Evolutionary conservation across 192 early-diverging fungal species (phyloP), one percentile per base, ranked within the genome.

Genomic region (Backusella tarrabulga): DNA sequence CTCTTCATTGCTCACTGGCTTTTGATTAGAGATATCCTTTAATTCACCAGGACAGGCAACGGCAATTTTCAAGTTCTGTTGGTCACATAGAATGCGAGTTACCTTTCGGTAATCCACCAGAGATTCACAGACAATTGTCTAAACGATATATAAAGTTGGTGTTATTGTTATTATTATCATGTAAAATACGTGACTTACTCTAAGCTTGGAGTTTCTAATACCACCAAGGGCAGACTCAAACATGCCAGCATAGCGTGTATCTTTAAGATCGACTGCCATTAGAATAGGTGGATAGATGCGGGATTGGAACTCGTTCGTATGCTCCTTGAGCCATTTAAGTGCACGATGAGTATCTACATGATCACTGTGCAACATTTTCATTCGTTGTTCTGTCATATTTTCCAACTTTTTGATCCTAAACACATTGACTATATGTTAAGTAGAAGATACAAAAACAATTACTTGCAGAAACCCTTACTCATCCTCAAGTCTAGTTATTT

Each of bases 61-160:
- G 52, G 89, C 91, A 3, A 93, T 82, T 40, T 93, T 88, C 54
- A 93, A 81, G 32, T 80, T 84, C 74, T 76, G 77, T 4, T 79
- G 78, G 77, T 97, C 94, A 69, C 91, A 85, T 17, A 92, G 71
- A 72, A 92, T 87, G 12, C 83, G 75, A 6, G 91, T 91, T 35
- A 98, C 85, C 9, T 73, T 71, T 4, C 88, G 71, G 82, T 98
- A 98, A 80, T 98, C 97, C 35, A 86, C 87, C 68, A 91, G 80
- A 29, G 89, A 85, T 79, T 96, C 92, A 36, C 90, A 90, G 0
- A 97, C 90, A 83, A 96, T 96, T 6, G 86, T 93, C 88, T 96
- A 83, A n/a, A 74, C 23, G 26, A n/a, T 0, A 6, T 56, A 52
- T 73, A 66, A 32, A 34, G 34, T 44, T 41, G 56, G 19, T 9